Conservation (phyloP, 164 flowering plant species). For the Cinnamomum chago region DNA sequence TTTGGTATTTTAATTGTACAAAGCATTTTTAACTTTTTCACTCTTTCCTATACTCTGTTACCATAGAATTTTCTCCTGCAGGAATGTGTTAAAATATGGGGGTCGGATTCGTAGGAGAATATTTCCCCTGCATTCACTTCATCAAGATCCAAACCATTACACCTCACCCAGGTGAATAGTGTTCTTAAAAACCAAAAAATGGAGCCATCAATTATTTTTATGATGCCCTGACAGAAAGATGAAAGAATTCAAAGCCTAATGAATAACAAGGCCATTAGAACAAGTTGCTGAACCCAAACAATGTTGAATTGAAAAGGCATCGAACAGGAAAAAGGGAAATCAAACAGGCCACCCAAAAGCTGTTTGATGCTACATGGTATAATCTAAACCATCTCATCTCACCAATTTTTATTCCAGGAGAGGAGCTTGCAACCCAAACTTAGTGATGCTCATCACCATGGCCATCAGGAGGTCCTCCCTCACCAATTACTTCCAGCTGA, state of each 20-base stretch:
- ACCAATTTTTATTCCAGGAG: constrained; percentile 34
- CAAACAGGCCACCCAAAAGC: constrained; percentile 14
- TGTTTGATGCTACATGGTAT: constrained; percentile 19
- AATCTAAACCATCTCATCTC: constrained; percentile 19
- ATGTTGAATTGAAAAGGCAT: background rate
- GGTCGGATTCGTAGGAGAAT: too few species aligned
- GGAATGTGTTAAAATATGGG: too few species aligned
- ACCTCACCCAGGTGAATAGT: background rate
- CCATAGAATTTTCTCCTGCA: too few species aligned
- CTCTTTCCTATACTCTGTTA: too few species aligned
- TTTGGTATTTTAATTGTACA: too few species aligned
- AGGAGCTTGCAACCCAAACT: constrained; percentile 22
- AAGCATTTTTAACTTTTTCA: too few species aligned
- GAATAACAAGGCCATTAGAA: background rate
- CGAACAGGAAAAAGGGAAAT: constrained; percentile 1
- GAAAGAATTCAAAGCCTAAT: background rate
- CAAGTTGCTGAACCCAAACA: background rate
- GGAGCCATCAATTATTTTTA: constrained; percentile 23
- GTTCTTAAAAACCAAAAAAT: background rate
- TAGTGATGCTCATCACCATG: constrained; percentile 37
- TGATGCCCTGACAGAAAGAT: background rate
- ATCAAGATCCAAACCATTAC: background rate
- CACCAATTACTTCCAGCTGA: constrained; percentile 81
- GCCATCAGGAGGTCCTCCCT: constrained; percentile 74
- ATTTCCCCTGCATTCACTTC: background rate